Base-by-base conservation (phyloP, 75 land plant genomes). In the Selaginella moellendorffii region DNA sequence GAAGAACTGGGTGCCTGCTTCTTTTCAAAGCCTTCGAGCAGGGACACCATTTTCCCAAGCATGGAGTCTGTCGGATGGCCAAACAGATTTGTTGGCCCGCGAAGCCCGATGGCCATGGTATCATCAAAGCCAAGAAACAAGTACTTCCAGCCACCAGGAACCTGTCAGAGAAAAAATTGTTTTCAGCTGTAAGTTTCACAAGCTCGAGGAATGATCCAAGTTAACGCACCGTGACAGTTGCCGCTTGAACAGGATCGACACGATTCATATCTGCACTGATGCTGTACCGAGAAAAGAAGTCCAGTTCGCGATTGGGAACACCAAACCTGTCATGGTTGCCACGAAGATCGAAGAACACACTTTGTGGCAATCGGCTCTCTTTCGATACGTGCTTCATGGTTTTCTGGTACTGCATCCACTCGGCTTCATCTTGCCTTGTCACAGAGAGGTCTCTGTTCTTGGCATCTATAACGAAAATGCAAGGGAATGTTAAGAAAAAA, bases 241-340 rank as follows among this genome's bases (percentile, higher is more conserved):
- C 70, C 42, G 85, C 89, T 28, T 95, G 77, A n/a, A 89, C 81
- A 54, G 68, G 71, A 28, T 70, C 68, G 29, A 24, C 76, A 67
- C 99, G 77, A 53, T 82, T 78, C 70, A 84, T 26, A 23, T 28
- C 53, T 20, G 79, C 84, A 77, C 77, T 95, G 51, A 89, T 66
- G 72, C 99, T 95, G 63, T 90, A 86, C 62, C 83, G 80, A 0
- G 78, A 70, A 52, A 76, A 83, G 68, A 72, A 95, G 67, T 95
- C 99, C 70, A 77, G 72, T 1, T 66, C 28, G 18, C 86, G 81
- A 54, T 73, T 79, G 17, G 99, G 88, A 1, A 95, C 99, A 65
- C 97, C 99, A 78, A 86, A 95, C 36, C 74, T 84, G 70, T 95
- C 99, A 79, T 95, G 99, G 68, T 95, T 95, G 0, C 99, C 99